Evolutionary conservation across 331 rosid species (phyloP), one percentile per base, ranked within the genome.

Genomic region (Phaseolus coccineus): DNA sequence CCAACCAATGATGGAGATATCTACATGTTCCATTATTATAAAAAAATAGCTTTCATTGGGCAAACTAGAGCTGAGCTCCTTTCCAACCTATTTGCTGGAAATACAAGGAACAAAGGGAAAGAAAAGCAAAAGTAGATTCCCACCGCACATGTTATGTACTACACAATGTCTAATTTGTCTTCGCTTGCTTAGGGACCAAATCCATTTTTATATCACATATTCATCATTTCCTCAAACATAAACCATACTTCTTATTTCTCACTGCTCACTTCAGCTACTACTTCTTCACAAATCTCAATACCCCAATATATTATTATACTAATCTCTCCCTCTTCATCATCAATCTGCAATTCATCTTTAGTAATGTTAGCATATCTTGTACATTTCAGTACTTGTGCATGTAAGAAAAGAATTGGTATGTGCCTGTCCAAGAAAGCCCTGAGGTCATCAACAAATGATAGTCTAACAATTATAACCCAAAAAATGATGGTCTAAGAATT

Each of bases 31-130:
- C 80, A 79, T 85, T 80, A 83, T 77, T 80, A 69, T 73, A 63
- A 47, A 80, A 73, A 35, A 73, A 46, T 33, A 69, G 80, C 70
- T 61, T 81, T 82, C 71, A 77, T 76, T 73, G 87, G 84, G 71
- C 56, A 69, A 82, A 88, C 85, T 79, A 79, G 91, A 78, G 72
- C 78, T 85, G 75, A 81, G 74, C 48, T 80, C 50, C 77, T 82
- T 81, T 87, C 87, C 87, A 91, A 83, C 85, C 85, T 80, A 88
- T 81, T 91, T 86, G 96, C 91, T 88, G 89, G 87, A 89, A 85
- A 88, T 86, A 84, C 82, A 86, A 89, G 93, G 88, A 85, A 89
- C 91, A 84, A 77, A 83, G 80, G 74, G 83, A 79, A 73, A 82
- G 46, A 79, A 74, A 77, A 83, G 83, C 65, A 71, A 84, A 85